phyloP scores from a whole-genome alignment of 1,139 yeast species.

The Candida buenavistaensis region DNA sequence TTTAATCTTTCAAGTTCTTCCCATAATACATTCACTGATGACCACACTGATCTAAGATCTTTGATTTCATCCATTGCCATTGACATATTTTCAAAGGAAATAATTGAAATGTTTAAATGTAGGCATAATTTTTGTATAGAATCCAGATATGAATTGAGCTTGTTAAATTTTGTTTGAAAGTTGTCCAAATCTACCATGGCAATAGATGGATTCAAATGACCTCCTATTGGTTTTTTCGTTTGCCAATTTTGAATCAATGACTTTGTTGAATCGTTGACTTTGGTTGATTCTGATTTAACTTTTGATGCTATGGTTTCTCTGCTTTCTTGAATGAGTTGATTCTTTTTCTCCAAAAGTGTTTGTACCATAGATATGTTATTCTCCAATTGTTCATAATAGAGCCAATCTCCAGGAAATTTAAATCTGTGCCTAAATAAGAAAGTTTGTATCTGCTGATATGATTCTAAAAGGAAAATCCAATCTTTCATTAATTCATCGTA shows the following conservation, averaged over 20 bases:
- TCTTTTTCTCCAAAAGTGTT: constrained; percentile 42
- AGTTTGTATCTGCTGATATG: constrained; percentile 43
- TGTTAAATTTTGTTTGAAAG: constrained; percentile 37
- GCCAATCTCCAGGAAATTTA: constrained; percentile 56
- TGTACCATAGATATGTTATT: constrained; percentile 46
- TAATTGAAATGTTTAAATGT: constrained; percentile 40
- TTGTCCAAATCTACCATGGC: constrained; percentile 51
- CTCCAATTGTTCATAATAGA: constrained; percentile 64
- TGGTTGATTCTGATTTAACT: constrained; percentile 40
- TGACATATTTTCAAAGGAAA: constrained; percentile 27
- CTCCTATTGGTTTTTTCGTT: constrained; percentile 36
- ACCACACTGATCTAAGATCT: constrained; percentile 68
- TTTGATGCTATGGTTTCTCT: constrained; percentile 41
- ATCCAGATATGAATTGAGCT: constrained; percentile 19
- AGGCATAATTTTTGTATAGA: constrained; percentile 42
- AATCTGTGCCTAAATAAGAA: constrained; percentile 46
- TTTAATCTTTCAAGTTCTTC: constrained; percentile 48
- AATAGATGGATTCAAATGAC: constrained; percentile 38
- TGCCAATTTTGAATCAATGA: constrained; percentile 32
- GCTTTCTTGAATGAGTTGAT: constrained; percentile 42
- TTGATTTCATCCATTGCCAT: constrained; percentile 49
- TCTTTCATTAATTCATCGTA: constrained; percentile 16
- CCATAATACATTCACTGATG: constrained; percentile 58
- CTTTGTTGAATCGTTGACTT: constrained; percentile 34
- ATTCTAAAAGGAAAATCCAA: constrained; percentile 28